Conservation (phyloP, 2,329 filamentous ascomycete genomes). For the Fusarium nelsonii region DNA sequence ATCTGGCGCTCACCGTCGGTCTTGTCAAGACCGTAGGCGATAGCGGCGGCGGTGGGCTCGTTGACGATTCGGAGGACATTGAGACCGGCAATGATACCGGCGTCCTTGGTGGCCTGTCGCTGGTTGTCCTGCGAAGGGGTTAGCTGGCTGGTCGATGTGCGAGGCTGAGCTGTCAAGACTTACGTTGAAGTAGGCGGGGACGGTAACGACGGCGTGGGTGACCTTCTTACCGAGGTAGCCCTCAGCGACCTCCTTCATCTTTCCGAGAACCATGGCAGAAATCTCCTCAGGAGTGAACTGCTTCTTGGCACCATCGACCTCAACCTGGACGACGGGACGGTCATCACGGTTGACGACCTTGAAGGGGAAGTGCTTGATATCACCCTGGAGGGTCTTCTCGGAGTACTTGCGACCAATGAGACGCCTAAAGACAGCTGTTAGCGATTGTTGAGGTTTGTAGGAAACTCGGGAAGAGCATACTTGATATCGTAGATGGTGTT, state of each 20-base stretch:
- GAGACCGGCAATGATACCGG: conserved; percentile 89
- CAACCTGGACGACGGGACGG: conserved; percentile 86
- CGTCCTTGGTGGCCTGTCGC: conserved; percentile 96
- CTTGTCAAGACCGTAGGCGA: conserved; percentile 94
- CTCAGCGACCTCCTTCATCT: conserved; percentile 89
- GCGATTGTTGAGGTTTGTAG: conserved; percentile 2
- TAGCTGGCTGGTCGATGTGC: conserved; percentile 23
- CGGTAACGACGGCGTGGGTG: conserved; percentile 90
- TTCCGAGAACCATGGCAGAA: conserved; percentile 83
- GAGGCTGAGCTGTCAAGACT: conserved; percentile 32
- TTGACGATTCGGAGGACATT: conserved; percentile 97
- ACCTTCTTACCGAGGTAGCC: conserved; percentile 84
- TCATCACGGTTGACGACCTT: conserved; percentile 89
- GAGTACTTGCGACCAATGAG: conserved; percentile 86
- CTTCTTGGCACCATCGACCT: conserved; percentile 74
- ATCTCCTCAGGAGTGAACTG: conserved; percentile 84
- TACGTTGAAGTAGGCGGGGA: conserved; percentile 94
- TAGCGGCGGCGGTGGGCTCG: conserved; percentile 94
- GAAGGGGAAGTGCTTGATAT: conserved; percentile 99
- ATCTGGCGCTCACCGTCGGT: conserved; percentile 86
- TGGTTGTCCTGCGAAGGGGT: conserved; percentile 76
- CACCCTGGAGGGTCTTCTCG: conserved; percentile 89
- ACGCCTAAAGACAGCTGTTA: conserved; percentile 66
- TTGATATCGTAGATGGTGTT: conserved; percentile 87
- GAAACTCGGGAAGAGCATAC: conserved; percentile 66